Evolutionary conservation across 129 eudicot genomes (phyloP).

Genomic region (Helianthus annuus): DNA sequence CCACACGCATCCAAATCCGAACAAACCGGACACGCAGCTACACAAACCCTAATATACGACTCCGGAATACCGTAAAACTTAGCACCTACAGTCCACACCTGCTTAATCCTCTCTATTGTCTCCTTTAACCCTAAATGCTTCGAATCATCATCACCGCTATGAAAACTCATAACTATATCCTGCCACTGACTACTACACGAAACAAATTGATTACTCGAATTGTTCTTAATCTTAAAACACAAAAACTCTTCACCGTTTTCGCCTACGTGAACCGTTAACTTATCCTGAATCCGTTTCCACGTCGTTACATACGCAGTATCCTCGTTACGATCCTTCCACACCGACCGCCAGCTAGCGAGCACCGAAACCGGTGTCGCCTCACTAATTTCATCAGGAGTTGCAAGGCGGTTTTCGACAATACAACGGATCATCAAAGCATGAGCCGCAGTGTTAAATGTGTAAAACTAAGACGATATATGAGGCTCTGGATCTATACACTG

Average conservation of each 20-base stretch:
- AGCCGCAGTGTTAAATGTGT: constrained; percentile 69
- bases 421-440: constrained; percentile 75
- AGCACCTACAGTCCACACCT: constrained; percentile 85
- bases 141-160: constrained; percentile 26
- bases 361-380: constrained; percentile 61
- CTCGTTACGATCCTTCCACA: constrained; percentile 94
- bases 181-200: constrained; percentile 87
- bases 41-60: constrained; percentile 74
- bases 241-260: constrained; percentile 45
- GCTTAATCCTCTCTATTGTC: constrained; percentile 13
- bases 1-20: constrained; percentile 39
- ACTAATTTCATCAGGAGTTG: constrained; percentile 73
- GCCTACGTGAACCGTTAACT: constrained; percentile 53
- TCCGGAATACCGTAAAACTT: constrained; percentile 91
- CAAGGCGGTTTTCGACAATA: constrained; percentile 56
- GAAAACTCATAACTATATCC: constrained; percentile 34
- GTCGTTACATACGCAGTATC: constrained; percentile 86
- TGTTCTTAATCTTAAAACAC: constrained; percentile 73
- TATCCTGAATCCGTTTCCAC: constrained; percentile 93
- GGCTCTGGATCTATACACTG: constrained; percentile 60
- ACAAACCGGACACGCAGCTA: constrained; percentile 54
- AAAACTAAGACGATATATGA: constrained; percentile 76
- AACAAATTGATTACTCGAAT: constrained; percentile 61
- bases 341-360: constrained; percentile 78
- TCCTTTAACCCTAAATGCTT: constrained; percentile 32